Evolutionary conservation across 2,329 filamentous ascomycete genomes (phyloP).

Genomic region (Seiridium unicorne): DNA sequence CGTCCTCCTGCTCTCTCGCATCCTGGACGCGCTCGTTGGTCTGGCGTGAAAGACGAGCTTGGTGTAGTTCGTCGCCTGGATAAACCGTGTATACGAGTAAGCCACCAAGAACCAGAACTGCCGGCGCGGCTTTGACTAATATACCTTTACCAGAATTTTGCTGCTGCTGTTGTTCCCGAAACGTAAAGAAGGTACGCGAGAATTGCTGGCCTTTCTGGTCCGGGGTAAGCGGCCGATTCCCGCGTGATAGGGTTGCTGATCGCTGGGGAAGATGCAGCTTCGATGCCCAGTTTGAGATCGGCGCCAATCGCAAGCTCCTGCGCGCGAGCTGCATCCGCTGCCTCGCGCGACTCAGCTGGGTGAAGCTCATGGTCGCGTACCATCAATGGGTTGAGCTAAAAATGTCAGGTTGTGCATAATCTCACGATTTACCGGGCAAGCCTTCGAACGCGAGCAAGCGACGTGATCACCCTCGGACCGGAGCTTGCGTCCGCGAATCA

Average conservation of each 20-base stretch:
- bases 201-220: conserved; percentile 10
- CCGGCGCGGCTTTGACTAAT: conserved; percentile 22
- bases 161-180: conserved; percentile 12
- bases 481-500: not conserved
- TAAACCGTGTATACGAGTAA: conserved; percentile 38
- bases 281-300: conserved; percentile 9
- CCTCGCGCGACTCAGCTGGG: conserved; percentile 1
- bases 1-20: conserved; percentile 8
- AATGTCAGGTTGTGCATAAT: not conserved
- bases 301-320: conserved; percentile 4
- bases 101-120: conserved; percentile 29
- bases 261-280: not conserved
- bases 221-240: not conserved
- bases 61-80: conserved; percentile 33
- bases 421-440: not conserved
- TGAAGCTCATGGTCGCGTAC: conserved; percentile 7
- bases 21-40: conserved; percentile 12
- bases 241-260: conserved; percentile 1
- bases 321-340: conserved; percentile 1
- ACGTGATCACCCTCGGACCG: not conserved
- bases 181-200: conserved; percentile 24
- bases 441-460: not conserved
- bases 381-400: not conserved
- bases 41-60: conserved; percentile 15
- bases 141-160: conserved; percentile 24